Conservation (phyloP, 177 flowering plant species). For the Tripterygium wilfordii region DNA sequence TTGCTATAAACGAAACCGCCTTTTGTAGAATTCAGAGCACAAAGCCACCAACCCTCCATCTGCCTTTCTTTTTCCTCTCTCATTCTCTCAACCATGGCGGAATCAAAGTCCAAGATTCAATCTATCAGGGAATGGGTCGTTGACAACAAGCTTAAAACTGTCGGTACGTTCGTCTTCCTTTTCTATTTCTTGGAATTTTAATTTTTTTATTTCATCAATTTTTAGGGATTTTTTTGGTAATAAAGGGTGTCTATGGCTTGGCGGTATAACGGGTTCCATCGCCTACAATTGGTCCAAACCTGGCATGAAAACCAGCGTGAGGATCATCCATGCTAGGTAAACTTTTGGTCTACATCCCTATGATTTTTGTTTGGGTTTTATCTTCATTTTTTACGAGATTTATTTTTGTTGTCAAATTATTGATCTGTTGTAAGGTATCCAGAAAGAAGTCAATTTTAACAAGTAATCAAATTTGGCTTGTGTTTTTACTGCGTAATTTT, state of each 20-base stretch:
- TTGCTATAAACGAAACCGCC: too few relatives aligned
- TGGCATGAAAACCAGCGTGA: constrained; percentile 63
- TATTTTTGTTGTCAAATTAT: too few relatives aligned
- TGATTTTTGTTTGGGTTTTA: background rate
- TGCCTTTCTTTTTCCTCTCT: background rate
- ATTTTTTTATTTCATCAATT: background rate
- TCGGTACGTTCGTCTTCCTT: constrained; percentile 28
- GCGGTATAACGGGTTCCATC: constrained; percentile 53
- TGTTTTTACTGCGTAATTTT: background rate
- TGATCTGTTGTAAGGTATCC: too few relatives aligned
- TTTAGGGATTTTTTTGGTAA: background rate
- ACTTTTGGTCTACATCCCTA: too few relatives aligned
- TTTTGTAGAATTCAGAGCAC: too few relatives aligned
- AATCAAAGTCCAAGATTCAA: constrained; percentile 20
- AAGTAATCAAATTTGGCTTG: background rate
- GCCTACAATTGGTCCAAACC: constrained; percentile 71
- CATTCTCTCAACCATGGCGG: constrained; percentile 23
- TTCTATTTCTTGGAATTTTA: background rate
- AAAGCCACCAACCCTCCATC: constrained; percentile 5
- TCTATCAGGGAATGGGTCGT: constrained; percentile 50
- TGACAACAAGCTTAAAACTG: constrained; percentile 63
- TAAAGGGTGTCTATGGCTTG: constrained; percentile 50
- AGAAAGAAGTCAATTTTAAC: too few relatives aligned
- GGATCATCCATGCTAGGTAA: constrained; percentile 67
- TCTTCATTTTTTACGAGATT: background rate